Base-by-base conservation (phyloP, 1,139 yeast genomes). In the Eremothecium coryli region DNA sequence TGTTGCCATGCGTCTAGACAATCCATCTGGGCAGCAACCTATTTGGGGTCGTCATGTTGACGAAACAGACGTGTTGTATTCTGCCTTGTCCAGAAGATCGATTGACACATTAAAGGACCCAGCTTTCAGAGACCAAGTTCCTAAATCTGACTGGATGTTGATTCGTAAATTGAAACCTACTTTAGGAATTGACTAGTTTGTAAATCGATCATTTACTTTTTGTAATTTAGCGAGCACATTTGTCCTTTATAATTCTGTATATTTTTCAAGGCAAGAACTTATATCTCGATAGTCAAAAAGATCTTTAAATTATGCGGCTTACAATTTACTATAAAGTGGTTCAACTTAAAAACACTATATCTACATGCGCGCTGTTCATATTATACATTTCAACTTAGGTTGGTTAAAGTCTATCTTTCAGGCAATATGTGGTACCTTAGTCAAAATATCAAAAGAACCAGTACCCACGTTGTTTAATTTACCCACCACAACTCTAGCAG, bases 31-130 rank as follows among this genome's bases (percentile, higher is more conserved):
- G 37, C 90, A 84, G 44, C 95, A 86, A 65, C 97, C 98, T 39
- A 79, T 85, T 12, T 90, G 97, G 97, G 99, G 99, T 43, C 85
- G 98, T 69, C 99, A 90, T 58, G 93, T 90, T 51, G 95, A 86
- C 58, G 98, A 90, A 62, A 69, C 73, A 45, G 99, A 90, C 60
- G 71, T 75, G 38, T 70, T 90, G 56, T 90, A 86, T 64, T 90
- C 98, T 9, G 71, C 82, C 65, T 73, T 90, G 46, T 60, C 93
- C 17, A 77, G 98, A 68, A 81, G 70, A 61, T 82, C 95, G 23
- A 88, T 90, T 52, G 97, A 90, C 59, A 82, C 95, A n/a, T 76
- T 90, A 69, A 90, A 90, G 66, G 98, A 90, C 54, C 94, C 95
- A 35, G 96, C 97, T 2, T 90, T 88, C 76, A 77, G 98, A 64